Evolutionary conservation across 2,329 filamentous ascomycete species (phyloP), one percentile per base, ranked within the genome.

Genomic region (Colletotrichum sp.): DNA sequence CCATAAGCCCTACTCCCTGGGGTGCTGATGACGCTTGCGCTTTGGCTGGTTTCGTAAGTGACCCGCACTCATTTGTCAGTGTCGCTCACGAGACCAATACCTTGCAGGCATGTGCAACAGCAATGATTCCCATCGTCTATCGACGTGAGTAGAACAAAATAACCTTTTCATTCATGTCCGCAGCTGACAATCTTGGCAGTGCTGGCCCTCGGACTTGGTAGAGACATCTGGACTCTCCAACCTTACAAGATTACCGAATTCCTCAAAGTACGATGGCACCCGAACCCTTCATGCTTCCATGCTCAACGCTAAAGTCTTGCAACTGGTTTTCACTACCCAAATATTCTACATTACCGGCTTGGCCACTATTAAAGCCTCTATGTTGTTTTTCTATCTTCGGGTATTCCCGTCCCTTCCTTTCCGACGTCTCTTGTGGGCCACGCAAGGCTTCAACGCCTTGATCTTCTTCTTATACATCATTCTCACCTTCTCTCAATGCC

Each of bases 401-500:
- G 78, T 83, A 26, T 83, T 83, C 43, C 73, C 80, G 5, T 71
- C 69, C 6, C 0, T 15, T 6, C 61, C 28, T 4, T 79, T 82
- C 4, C 79, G 77, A 6, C 34, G 66, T 10, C 79, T 82, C 32
- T 66, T 82, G 38, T 58, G 79, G 56, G 73, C 79, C 6, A 79
- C 81, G 38, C 75, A 77, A 30, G 72, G 79, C 13, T 78, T 78
- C 9, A 80, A 79, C 15, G 77, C 72, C 13, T 66, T 82, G 24
- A 79, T 81, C 13, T 48, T 77, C 2, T 66, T 80, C 18, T 80
- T 82, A 78, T 80, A 78, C 4, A 16, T 79, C 16, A 79, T 84
- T 61, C 66, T 84, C 18, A 79, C 78, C 24, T 79, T 81, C 10
- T 78, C 81, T 24, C 73, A 73, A 18, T 86, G 84, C 73, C 79